Conservation (phyloP, 2,329 filamentous ascomycete genomes). For the Tolypocladium pustulatum region DNA sequence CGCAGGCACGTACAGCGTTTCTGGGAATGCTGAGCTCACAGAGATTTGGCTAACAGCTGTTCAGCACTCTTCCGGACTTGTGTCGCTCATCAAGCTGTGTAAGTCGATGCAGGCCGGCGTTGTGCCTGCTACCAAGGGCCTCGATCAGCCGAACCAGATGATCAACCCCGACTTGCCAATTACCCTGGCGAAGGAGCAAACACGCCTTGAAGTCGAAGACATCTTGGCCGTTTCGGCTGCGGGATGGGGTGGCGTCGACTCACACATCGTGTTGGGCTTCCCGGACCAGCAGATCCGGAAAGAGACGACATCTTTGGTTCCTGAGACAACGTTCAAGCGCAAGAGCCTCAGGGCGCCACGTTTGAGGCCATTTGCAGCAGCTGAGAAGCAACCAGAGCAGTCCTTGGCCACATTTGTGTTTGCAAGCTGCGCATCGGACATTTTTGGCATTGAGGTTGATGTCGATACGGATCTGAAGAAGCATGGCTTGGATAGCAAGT, state of each 20-base stretch:
- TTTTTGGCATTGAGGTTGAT: background rate
- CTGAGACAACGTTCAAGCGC: background rate
- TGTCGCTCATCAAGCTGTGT: slow-evolving; percentile 6
- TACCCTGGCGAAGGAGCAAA: slow-evolving; percentile 1
- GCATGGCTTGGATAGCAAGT: slow-evolving; percentile 1
- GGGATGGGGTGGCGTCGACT: slow-evolving; percentile 37
- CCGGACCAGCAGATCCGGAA: slow-evolving; percentile 2
- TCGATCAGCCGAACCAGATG: slow-evolving; percentile 1
- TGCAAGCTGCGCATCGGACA: background rate
- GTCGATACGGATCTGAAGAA: background rate
- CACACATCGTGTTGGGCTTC: slow-evolving; percentile 33
- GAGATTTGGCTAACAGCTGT: background rate
- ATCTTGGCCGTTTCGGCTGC: slow-evolving; percentile 20
- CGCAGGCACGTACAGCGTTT: background rate
- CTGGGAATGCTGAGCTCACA: background rate
- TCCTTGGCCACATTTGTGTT: background rate
- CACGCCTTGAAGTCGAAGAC: background rate
- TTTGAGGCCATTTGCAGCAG: background rate
- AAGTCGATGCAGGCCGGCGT: slow-evolving; percentile 6
- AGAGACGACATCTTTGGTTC: background rate
- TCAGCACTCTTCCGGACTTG: slow-evolving; percentile 6
- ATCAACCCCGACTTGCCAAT: slow-evolving; percentile 3
- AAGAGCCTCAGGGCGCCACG: slow-evolving; percentile 1
- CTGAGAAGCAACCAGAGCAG: background rate
- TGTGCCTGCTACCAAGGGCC: slow-evolving; percentile 3